Evolutionary conservation across 2,329 filamentous ascomycete species (phyloP).

Genomic region (Biscogniauxia mediterranea): DNA sequence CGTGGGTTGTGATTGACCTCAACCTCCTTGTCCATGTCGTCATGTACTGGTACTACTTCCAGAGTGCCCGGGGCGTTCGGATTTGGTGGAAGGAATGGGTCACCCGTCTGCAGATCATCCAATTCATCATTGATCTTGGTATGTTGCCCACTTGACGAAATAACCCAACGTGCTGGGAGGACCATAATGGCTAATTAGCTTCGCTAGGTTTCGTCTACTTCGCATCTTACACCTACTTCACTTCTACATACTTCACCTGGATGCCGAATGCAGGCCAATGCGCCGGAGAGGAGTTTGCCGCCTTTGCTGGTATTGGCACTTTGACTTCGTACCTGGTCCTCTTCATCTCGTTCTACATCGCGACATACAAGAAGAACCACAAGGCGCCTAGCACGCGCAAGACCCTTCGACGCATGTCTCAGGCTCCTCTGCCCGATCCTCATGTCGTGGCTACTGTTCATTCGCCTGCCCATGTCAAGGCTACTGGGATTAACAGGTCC

Average conservation of each 20-base stretch:
- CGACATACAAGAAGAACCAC: constrained; percentile 87
- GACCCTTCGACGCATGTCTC: constrained; percentile 64
- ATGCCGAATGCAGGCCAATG: constrained; percentile 83
- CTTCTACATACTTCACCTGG: constrained; percentile 82
- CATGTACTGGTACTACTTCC: constrained; percentile 99
- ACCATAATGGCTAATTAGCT: constrained; percentile 16
- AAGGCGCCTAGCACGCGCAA: constrained; percentile 81
- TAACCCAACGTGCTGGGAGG: neutral
- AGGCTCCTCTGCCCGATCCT: constrained; percentile 75
- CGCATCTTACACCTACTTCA: constrained; percentile 98
- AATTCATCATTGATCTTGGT: constrained; percentile 97
- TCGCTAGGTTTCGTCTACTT: constrained; percentile 90
- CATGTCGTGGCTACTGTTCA: constrained; percentile 66
- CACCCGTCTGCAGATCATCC: constrained; percentile 92
- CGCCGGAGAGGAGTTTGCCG: constrained; percentile 95
- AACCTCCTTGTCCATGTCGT: constrained; percentile 95
- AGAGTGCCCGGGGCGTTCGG: constrained; percentile 88
- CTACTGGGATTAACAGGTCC: constrained; percentile 53
- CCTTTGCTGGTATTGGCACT: constrained; percentile 87
- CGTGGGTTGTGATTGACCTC: constrained; percentile 90
- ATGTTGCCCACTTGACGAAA: constrained; percentile 37
- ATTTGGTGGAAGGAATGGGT: constrained; percentile 99
- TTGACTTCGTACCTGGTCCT: constrained; percentile 93
- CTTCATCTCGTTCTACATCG: constrained; percentile 98
- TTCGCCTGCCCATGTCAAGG: constrained; percentile 50